These are phyloP conservation scores for Hymenotorrendiella dingleyae DNA, from an alignment of 2,329 filamentous ascomycete genomes.

Conservation along the genomic window DNA sequence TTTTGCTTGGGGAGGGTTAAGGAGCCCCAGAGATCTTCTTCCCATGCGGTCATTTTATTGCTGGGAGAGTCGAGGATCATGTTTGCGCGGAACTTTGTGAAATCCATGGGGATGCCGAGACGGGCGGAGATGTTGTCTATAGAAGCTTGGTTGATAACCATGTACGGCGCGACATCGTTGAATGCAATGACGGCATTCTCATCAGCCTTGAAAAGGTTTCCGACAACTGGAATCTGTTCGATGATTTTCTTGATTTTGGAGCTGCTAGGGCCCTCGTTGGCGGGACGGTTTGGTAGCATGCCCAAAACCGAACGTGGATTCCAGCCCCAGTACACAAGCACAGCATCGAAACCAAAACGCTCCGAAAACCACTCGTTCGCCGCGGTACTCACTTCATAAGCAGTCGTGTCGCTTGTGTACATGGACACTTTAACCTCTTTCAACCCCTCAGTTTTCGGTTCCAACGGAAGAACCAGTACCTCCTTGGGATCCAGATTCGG, in stretches of 20 bases:
- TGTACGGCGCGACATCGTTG: constrained; percentile 68
- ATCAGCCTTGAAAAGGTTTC: constrained; percentile 12
- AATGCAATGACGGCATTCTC: constrained; percentile 55
- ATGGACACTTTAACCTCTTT: constrained; percentile 48
- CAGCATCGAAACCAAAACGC: constrained; percentile 55
- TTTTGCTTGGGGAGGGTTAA: constrained; percentile 29
- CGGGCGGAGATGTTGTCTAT: constrained; percentile 58
- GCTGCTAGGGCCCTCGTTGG: constrained; percentile 13
- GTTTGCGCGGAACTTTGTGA: constrained; percentile 68
- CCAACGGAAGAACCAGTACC: constrained; percentile 49
- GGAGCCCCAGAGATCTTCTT: constrained; percentile 66
- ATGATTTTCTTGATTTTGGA: constrained; percentile 11
- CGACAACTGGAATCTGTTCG: constrained; percentile 16
- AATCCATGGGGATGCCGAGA: constrained; percentile 50
- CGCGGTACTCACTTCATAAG: constrained; percentile 55
- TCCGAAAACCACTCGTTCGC: constrained; percentile 63
- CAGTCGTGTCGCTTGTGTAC: constrained; percentile 51
- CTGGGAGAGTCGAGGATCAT: constrained; percentile 58
- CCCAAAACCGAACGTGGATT: constrained; percentile 57
- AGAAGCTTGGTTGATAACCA: constrained; percentile 66
- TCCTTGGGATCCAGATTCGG: constrained; percentile 14
- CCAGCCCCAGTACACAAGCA: constrained; percentile 60
- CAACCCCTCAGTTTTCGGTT: constrained; percentile 41
- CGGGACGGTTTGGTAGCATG: constrained; percentile 18
- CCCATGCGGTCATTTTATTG: constrained; percentile 41